phyloP scores from a whole-genome alignment of 2,329 filamentous ascomycete genomes.

The Ophiocordyceps sinensis region DNA sequence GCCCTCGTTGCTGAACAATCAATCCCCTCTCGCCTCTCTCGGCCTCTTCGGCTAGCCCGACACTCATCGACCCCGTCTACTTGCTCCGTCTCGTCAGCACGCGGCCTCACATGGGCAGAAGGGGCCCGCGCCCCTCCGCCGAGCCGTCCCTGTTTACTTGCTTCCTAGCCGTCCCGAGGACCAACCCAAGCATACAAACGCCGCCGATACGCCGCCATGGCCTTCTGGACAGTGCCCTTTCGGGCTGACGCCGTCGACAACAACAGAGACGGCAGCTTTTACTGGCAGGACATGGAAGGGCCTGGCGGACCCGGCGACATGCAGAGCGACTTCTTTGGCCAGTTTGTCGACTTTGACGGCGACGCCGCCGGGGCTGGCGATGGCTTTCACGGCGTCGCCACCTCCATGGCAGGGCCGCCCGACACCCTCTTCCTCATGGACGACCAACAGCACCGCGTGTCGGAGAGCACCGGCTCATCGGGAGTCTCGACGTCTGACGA shows the following conservation, averaged over 20 bases:
- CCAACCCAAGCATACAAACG: background rate
- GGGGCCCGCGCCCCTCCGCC: background rate
- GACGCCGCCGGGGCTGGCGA: slow-evolving; percentile 9
- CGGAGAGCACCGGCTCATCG: slow-evolving; percentile 19
- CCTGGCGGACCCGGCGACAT: slow-evolving; percentile 12
- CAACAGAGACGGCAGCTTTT: slow-evolving; percentile 19
- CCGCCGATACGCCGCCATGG: slow-evolving; percentile 11
- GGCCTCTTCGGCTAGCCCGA: background rate
- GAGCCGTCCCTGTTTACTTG: background rate
- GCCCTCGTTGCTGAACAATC: background rate
- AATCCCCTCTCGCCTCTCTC: background rate
- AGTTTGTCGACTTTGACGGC: slow-evolving; percentile 22
- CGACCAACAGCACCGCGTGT: slow-evolving; percentile 2
- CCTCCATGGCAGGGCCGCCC: slow-evolving; percentile 9
- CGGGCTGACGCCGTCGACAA: slow-evolving; percentile 18
- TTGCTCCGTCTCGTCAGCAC: background rate
- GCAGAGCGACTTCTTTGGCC: slow-evolving; percentile 19
- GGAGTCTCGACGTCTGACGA: slow-evolving; percentile 21
- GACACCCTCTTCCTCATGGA: slow-evolving; percentile 14
- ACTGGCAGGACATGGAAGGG: slow-evolving; percentile 19
- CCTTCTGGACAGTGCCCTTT: slow-evolving; percentile 21
- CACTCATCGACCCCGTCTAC: background rate
- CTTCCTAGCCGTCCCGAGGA: background rate
- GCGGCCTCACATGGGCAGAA: background rate
- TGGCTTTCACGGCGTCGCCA: slow-evolving; percentile 7